Percentiles rank a stretch among this genome's conserved stretches.
These are phyloP conservation scores for Coemansia biformis DNA, from an alignment of 192 early-diverging fungal genomes.

Conservation along the genomic window DNA sequence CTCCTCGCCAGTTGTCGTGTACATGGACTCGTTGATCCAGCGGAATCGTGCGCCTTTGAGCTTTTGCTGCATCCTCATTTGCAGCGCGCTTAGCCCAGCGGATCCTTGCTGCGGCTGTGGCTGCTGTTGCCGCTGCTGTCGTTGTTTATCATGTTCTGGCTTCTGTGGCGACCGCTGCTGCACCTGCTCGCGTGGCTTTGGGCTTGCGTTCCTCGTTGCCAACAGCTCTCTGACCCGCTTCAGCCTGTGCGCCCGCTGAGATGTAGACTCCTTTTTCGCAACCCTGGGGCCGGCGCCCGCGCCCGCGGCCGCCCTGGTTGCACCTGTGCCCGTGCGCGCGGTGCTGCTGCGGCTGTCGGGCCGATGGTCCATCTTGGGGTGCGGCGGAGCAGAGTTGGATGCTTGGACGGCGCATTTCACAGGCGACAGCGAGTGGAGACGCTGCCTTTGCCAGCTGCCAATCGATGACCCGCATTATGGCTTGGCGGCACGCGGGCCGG, in stretches of 20 bases:
- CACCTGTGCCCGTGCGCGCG: too few species aligned
- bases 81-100: conserved; percentile 25
- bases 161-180: background rate
- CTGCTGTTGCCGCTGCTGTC: background rate
- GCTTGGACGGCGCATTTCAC: too few species aligned
- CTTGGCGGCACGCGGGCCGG: too few species aligned
- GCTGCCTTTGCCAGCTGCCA: too few species aligned
- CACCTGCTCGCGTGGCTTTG: background rate
- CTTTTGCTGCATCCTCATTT: conserved; percentile 63
- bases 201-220: background rate
- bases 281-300: background rate
- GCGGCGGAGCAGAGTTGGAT: too few species aligned
- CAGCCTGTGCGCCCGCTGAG: conserved; percentile 9
- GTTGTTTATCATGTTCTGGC: background rate
- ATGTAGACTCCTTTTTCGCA: background rate
- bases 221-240: conserved; percentile 28
- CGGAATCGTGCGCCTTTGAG: conserved; percentile 74
- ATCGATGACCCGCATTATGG: too few species aligned
- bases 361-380: too few species aligned
- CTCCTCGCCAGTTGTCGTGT: conserved; percentile 74
- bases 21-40: conserved; percentile 94
- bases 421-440: too few species aligned
- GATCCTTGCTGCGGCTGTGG: background rate
- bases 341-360: too few species aligned
- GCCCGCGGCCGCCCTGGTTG: background rate